Evolutionary conservation across 2,329 filamentous ascomycete genomes (phyloP).

Genomic region (Pezicula carpinea): DNA sequence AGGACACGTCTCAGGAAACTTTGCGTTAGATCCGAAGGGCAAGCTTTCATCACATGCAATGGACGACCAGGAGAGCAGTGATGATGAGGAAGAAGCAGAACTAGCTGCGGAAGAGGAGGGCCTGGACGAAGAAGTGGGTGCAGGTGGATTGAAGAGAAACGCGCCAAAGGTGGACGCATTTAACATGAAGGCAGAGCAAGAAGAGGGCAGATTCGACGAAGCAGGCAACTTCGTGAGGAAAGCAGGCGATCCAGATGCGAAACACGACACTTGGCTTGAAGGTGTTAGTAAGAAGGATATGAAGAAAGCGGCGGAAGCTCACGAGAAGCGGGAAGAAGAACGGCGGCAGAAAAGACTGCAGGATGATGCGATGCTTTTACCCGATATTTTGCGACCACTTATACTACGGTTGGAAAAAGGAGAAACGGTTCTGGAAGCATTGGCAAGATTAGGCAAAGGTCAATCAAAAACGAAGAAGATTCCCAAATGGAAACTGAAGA

Average conservation of each 20-base stretch:
- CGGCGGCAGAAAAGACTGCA: constrained; percentile 64
- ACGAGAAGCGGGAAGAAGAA: constrained; percentile 79
- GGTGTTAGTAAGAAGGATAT: constrained; percentile 93
- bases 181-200: constrained; percentile 85
- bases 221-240: constrained; percentile 88
- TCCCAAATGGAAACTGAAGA: constrained; percentile 68
- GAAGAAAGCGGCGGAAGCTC: constrained; percentile 78
- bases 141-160: constrained; percentile 85
- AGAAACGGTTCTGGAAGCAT: constrained; percentile 83
- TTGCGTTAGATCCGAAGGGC: constrained; percentile 55
- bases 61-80: constrained; percentile 42
- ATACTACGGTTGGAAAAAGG: constrained; percentile 71
- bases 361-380: constrained; percentile 70
- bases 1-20: constrained; percentile 56
- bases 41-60: constrained; percentile 32
- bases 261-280: constrained; percentile 89
- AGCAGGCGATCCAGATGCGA: constrained; percentile 80
- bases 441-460: constrained; percentile 72
- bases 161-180: constrained; percentile 94
- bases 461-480: constrained; percentile 56
- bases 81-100: constrained; percentile 67
- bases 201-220: constrained; percentile 90
- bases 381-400: constrained; percentile 68
- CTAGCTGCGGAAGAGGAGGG: constrained; percentile 71
- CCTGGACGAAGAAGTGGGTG: constrained; percentile 83